Evolutionary conservation across 441 rosid genomes (phyloP).

Genomic region (Metrosideros polymorpha): DNA sequence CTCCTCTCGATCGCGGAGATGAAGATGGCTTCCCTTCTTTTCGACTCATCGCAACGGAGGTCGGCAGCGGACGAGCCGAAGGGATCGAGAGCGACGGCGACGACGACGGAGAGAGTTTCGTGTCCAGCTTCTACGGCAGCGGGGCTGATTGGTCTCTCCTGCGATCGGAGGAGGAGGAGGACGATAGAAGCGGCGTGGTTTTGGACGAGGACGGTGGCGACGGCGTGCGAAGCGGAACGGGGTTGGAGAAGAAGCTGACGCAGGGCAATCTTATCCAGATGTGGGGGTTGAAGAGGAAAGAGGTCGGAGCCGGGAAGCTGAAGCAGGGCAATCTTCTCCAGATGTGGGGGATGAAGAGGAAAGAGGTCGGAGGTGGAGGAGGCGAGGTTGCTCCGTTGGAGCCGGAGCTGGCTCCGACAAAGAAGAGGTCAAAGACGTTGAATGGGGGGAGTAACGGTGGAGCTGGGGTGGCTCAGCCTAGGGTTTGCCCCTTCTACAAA

Average conservation of each 20-base stretch:
- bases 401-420: background rate
- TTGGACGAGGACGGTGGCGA: background rate
- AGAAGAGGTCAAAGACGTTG: conserved; percentile 8
- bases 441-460: background rate
- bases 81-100: background rate
- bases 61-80: background rate
- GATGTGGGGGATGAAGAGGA: conserved; percentile 49
- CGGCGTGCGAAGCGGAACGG: background rate
- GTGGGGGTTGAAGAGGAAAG: conserved; percentile 40
- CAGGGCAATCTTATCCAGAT: conserved; percentile 47
- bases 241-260: conserved; percentile 25
- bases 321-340: conserved; percentile 51
- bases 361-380: background rate
- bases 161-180: background rate
- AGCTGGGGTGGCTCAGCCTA: conserved; percentile 16
- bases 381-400: background rate
- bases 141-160: conserved; percentile 62
- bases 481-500: conserved; percentile 68
- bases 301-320: conserved; percentile 9
- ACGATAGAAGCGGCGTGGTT: background rate
- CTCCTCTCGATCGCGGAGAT: background rate
- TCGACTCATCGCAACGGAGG: background rate
- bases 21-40: conserved; percentile 24
- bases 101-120: conserved; percentile 36
- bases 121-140: conserved; percentile 50